Evolutionary conservation across 2,329 filamentous ascomycete genomes (phyloP), one percentile per base, ranked within the genome.

Genomic region (Beauveria sp.): DNA sequence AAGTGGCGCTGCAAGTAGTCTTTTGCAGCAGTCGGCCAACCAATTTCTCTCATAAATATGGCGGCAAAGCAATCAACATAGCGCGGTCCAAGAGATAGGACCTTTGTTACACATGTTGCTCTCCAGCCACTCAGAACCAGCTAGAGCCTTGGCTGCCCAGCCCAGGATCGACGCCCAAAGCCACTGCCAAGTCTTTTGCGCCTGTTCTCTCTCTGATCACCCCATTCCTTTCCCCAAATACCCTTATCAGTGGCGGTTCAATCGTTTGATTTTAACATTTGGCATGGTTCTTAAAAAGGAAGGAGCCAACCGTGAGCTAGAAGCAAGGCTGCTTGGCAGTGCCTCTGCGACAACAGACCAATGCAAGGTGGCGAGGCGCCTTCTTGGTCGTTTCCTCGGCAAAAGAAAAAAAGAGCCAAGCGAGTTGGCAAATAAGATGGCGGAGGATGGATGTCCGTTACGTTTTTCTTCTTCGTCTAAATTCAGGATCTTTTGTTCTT

Each of bases 301-400:
- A 55, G 52, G 52, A 45, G 52, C 40, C 5, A 55, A 46, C n/a
- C 24, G 24, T 45, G 52, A 45, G 52, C 40, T 55, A 42, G 52
- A 31, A 38, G 48, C 26, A 24, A 57, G 43, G 43, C 54, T 48
- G 54, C 54, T 57, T 57, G 54, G 54, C 54, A 42, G 24, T 55
- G 52, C 14, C 22, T 52, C 14, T 28, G 22, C n/a, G 31, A 10
- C 5, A 51, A 12, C 18, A 51, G 49, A 10, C 49, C 16, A 34
- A 34, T 34, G 31, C 31, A 34, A 31, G 31, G 12, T 34, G 31
- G 31, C 31, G 31, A 34, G 31, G 31, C 31, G 31, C 31, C 9
- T 34, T 51, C 20, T 38, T 22, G 38, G 16, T 43, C 38, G 14
- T 42, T 42, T 38, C 7, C n/a, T 34, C 18, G 28, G 10, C 28